phyloP scores from a whole-genome alignment of 78 protist species.

The Isochrysis galbana region DNA sequence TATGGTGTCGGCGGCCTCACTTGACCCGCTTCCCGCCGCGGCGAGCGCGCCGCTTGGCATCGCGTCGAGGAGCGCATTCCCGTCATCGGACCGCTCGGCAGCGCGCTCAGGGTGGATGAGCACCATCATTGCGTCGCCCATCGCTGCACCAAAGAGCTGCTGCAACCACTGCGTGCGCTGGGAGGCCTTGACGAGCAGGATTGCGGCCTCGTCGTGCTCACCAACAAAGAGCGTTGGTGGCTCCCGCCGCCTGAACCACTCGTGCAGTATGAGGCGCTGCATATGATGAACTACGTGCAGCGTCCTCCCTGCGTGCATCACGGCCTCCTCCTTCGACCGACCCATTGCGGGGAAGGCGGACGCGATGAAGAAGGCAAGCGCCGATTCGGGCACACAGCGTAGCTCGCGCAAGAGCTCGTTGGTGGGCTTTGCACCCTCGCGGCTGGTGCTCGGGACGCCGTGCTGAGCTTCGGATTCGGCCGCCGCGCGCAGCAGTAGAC shows the following conservation, averaged over 20 bases:
- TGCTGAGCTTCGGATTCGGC: not conserved
- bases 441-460: not conserved
- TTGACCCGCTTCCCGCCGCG: too few relatives aligned
- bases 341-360: not conserved
- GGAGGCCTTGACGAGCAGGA: not conserved
- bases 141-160: not conserved
- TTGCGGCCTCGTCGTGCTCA: not conserved
- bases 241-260: not conserved
- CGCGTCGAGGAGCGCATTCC: not conserved
- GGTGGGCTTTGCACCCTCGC: not conserved
- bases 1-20: not conserved
- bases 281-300: not conserved
- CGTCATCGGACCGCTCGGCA: not conserved
- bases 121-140: not conserved
- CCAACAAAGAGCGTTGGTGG: not conserved
- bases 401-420: not conserved
- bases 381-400: not conserved
- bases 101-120: not conserved
- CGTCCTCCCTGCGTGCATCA: not conserved
- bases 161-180: not conserved
- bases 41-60: too few relatives aligned
- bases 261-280: not conserved
- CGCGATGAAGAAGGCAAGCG: not conserved
- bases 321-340: not conserved
- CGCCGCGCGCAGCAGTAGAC: not conserved